A percentile compares a stretch with the other conserved stretches of the same genome.
Evolutionary conservation across 371 early-diverging fungal species (phyloP).

Genomic region (Basidiobolus meristosporus): DNA sequence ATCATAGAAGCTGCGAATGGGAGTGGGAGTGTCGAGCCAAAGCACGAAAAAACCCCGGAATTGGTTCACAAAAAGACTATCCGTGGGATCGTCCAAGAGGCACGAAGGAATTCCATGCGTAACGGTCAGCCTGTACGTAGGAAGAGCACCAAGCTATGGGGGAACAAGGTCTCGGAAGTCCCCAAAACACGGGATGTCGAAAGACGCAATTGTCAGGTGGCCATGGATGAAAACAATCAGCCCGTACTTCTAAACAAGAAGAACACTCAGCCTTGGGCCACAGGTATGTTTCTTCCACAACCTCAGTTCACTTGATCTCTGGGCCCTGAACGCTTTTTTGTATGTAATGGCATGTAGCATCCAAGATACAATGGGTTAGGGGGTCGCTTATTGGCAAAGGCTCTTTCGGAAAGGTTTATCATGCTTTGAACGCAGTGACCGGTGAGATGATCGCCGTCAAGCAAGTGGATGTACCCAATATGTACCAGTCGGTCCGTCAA

Average conservation of each 20-base stretch:
- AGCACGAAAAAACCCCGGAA: too few species aligned
- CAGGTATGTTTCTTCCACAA: too few species aligned
- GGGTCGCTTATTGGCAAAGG: constrained; percentile 88
- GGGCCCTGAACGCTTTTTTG: background rate
- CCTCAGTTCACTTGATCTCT: too few species aligned
- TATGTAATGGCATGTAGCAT: constrained; percentile 8
- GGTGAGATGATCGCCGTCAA: constrained; percentile 93
- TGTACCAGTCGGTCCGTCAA: constrained; percentile 2
- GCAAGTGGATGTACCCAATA: constrained; percentile 51
- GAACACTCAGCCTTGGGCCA: too few species aligned
- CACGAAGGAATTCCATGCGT: background rate
- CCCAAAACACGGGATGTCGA: too few species aligned
- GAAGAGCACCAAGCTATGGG: constrained; percentile 3
- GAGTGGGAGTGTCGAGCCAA: too few species aligned
- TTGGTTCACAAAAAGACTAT: constrained; percentile 3
- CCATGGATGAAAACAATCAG: too few species aligned
- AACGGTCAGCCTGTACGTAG: background rate
- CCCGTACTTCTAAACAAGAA: too few species aligned
- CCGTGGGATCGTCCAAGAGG: constrained; percentile 4
- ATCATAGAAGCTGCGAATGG: too few species aligned
- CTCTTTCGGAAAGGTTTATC: constrained; percentile 84
- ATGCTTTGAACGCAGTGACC: constrained; percentile 56
- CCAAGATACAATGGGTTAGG: constrained; percentile 39
- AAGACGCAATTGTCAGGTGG: too few species aligned
- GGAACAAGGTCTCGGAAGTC: background rate